phyloP scores from a whole-genome alignment of 163 green algal species.

The Volvox carteri region DNA sequence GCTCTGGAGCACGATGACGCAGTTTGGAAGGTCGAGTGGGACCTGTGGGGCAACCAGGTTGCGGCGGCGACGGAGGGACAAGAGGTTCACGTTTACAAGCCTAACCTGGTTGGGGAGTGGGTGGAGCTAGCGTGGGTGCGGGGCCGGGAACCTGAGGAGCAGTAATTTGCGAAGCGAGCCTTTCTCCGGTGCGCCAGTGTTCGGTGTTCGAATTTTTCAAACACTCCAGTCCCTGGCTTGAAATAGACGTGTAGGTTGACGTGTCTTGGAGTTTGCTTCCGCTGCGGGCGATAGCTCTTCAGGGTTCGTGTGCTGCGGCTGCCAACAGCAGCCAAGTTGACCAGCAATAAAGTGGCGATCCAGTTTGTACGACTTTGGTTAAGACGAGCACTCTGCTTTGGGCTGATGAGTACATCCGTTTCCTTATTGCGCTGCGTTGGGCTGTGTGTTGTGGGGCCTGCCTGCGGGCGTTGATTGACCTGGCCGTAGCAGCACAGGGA shows the following conservation, averaged over 20 bases:
- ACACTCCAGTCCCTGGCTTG: no score
- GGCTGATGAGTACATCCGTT: not conserved
- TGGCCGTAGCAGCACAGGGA: not conserved
- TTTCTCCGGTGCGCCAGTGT: no score
- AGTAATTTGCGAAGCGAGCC: no score
- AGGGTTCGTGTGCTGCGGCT: no score
- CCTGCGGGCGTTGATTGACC: not conserved
- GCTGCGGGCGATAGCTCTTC: no score
- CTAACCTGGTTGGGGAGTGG: slow-evolving; percentile 60
- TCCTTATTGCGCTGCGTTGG: no score
- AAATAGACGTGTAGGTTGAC: no score
- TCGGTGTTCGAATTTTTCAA: no score
- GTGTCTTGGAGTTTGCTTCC: no score
- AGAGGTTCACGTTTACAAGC: slow-evolving; percentile 56
- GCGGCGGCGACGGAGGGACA: slow-evolving; percentile 57
- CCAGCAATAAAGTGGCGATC: no score
- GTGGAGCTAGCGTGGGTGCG: slow-evolving; percentile 44
- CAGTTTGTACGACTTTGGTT: not conserved
- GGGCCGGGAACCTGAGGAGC: not conserved
- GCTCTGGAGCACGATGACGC: slow-evolving; percentile 54
- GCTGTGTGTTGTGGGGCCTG: not conserved
- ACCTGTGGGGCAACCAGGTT: slow-evolving; percentile 64
- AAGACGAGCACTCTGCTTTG: not conserved
- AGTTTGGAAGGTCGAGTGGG: slow-evolving; percentile 72
- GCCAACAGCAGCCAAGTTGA: no score